Evolutionary conservation across 345 rosid species (phyloP).

Genomic region (Hibiscus trionum): DNA sequence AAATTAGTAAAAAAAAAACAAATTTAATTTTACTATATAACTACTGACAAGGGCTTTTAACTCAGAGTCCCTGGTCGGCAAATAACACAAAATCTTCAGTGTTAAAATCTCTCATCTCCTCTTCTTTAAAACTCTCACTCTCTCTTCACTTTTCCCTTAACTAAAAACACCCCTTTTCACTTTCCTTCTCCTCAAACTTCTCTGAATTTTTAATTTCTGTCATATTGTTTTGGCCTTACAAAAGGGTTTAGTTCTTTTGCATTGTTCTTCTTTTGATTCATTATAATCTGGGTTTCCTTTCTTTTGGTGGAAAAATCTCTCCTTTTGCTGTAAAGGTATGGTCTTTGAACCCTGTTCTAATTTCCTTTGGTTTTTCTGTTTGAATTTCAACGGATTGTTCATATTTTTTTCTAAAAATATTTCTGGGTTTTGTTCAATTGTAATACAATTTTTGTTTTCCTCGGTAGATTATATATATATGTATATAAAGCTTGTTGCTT

Average conservation of each 20-base stretch:
- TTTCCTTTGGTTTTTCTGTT: neutral
- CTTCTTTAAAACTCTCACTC: slow-evolving; percentile 5
- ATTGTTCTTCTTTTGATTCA: neutral
- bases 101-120: slow-evolving; percentile 1
- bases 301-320: neutral
- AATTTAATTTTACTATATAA: neutral
- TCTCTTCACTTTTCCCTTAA: neutral
- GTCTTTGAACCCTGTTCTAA: neutral
- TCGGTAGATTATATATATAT: neutral
- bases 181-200: neutral
- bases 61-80: slow-evolving; percentile 24
- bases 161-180: neutral
- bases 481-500: neutral
- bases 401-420: neutral
- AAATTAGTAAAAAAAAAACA: neutral
- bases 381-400: neutral
- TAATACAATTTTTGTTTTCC: too few species aligned
- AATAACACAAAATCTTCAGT: neutral
- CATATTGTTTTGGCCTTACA: neutral
- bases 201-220: neutral
- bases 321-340: neutral
- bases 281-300: slow-evolving; percentile 5
- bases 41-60: neutral
- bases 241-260: neutral
- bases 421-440: neutral